Evolutionary conservation across 495 filamentous ascomycete genomes (phyloP).

Genomic region (Lepidopterella palustris): DNA sequence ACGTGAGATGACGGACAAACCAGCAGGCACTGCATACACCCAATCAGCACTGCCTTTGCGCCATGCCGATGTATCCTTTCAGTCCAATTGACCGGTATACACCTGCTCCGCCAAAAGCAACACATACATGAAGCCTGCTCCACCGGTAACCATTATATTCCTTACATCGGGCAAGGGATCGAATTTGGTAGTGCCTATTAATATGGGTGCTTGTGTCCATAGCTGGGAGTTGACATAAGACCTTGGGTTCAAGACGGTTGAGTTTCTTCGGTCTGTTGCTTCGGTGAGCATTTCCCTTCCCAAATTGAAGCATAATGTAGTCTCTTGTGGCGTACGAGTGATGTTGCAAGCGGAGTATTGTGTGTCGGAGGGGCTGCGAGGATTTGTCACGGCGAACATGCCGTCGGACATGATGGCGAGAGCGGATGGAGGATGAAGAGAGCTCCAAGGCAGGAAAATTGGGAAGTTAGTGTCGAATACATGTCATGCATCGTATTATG

Average conservation of each 20-base stretch:
- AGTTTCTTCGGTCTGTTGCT: slow-evolving; percentile 20
- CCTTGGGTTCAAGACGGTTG: slow-evolving; percentile 25
- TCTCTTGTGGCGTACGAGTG: neutral
- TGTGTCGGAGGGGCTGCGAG: neutral
- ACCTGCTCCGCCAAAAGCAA: slow-evolving; percentile 26
- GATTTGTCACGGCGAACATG: neutral
- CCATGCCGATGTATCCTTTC: neutral
- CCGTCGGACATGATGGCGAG: neutral
- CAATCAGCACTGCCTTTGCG: neutral
- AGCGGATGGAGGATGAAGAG: neutral
- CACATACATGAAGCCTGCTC: slow-evolving; percentile 63
- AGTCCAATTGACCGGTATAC: too few relatives aligned
- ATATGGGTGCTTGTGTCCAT: slow-evolving; percentile 60
- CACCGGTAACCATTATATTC: slow-evolving; percentile 68
- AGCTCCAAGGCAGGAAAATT: neutral
- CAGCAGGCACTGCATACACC: slow-evolving; percentile 52
- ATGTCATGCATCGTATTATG: too few relatives aligned
- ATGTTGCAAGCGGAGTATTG: neutral
- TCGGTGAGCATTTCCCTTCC: neutral
- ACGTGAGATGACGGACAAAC: slow-evolving; percentile 62
- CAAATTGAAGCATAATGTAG: neutral
- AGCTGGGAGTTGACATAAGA: slow-evolving; percentile 30
- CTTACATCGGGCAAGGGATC: slow-evolving; percentile 54
- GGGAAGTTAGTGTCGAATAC: neutral
- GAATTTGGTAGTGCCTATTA: slow-evolving; percentile 59